Conservation (phyloP, 2,329 filamentous ascomycete genomes). For the Malbranchea zuffiana region DNA sequence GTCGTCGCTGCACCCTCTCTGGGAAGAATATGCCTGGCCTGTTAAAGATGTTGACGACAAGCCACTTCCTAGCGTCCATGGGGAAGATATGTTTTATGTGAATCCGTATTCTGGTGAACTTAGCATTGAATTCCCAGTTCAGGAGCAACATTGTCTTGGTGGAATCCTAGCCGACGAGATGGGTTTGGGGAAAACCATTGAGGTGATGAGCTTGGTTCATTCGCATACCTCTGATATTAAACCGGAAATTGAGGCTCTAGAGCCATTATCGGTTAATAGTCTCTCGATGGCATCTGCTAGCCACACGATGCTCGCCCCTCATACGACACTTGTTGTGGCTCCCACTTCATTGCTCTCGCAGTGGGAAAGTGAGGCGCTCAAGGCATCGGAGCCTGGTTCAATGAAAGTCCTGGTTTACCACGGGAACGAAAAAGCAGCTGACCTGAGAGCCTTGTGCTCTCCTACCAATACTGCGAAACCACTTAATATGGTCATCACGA, state of each 20-base stretch:
- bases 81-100: constrained; percentile 72
- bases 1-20: constrained; percentile 86
- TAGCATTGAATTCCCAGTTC: constrained; percentile 78
- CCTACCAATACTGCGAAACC: constrained; percentile 61
- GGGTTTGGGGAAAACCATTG: constrained; percentile 96
- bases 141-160: constrained; percentile 89
- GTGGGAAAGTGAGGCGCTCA: constrained; percentile 91
- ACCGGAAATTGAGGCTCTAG: constrained; percentile 38
- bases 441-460: constrained; percentile 70
- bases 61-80: constrained; percentile 53
- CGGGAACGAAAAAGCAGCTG: constrained; percentile 67
- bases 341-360: constrained; percentile 94
- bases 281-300: constrained; percentile 33
- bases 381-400: constrained; percentile 73
- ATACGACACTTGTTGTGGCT: constrained; percentile 88
- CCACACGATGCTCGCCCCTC: constrained; percentile 58
- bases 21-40: constrained; percentile 94
- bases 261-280: constrained; percentile 10
- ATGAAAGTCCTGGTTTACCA: constrained; percentile 86
- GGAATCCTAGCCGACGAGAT: constrained; percentile 92
- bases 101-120: constrained; percentile 95
- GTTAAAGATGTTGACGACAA: constrained; percentile 76
- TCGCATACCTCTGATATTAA: constrained; percentile 58
- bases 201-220: constrained; percentile 92
- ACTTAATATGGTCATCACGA: constrained; percentile 87